Conservation (phyloP, 106 monocot genomes). For the Dactylorhiza incarnata region DNA sequence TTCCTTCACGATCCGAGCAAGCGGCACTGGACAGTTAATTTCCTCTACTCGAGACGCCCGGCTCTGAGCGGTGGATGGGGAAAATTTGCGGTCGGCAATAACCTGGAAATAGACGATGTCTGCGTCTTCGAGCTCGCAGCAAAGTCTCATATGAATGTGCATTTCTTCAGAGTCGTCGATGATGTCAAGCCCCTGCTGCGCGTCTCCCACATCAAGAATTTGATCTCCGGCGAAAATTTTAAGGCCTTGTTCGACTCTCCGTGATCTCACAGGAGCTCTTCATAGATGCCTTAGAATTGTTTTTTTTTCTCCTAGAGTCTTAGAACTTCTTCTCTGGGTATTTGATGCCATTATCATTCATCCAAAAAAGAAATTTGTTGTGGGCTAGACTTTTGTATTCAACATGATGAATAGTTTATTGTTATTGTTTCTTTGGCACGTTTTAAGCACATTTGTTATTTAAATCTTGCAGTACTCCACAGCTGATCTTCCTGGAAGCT, state of each 20-base stretch:
- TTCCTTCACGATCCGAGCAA: conserved; percentile 35
- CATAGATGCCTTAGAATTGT: no score
- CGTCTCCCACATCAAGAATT: not conserved
- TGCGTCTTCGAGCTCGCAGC: conserved; percentile 53
- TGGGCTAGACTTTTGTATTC: not conserved
- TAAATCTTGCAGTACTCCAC: not conserved
- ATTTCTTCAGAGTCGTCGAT: conserved; percentile 54
- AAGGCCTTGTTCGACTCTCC: not conserved
- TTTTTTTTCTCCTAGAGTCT: not conserved
- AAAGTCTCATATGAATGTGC: conserved; percentile 31
- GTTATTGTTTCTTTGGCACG: not conserved
- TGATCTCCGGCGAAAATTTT: not conserved
- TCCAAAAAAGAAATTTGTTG: not conserved
- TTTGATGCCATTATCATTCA: not conserved
- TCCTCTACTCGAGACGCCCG: conserved; percentile 10
- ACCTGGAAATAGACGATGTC: conserved; percentile 46
- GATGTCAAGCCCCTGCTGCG: conserved; percentile 35
- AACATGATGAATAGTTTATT: not conserved
- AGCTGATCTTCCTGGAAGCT: no score
- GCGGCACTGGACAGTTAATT: conserved; percentile 36
- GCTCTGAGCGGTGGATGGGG: conserved; percentile 59
- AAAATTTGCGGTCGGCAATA: conserved; percentile 32
- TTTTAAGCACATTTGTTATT: not conserved
- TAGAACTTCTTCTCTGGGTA: not conserved
- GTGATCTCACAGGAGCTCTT: not conserved